Evolutionary conservation across 2,329 filamentous ascomycete species (phyloP).

Genomic region (Geosmithia putterillii): DNA sequence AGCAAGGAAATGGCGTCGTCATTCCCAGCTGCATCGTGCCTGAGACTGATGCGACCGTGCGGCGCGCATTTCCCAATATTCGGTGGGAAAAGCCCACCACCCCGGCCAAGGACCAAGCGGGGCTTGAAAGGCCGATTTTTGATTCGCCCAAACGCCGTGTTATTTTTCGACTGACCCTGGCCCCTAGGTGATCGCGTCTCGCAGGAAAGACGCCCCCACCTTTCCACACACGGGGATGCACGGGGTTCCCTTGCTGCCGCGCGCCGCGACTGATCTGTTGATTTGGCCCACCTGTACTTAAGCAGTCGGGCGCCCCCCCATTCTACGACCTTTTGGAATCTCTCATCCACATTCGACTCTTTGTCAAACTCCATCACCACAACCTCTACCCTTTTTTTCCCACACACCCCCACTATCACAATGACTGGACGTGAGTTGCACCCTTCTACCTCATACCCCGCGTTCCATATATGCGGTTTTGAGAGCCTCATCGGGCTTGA

Average conservation of each 20-base stretch:
- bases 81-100: background rate
- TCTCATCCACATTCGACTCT: conserved; percentile 4
- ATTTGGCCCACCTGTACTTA: conserved; percentile 25
- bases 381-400: background rate
- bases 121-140: background rate
- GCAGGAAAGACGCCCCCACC: background rate
- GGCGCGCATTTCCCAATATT: background rate
- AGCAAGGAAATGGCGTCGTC: background rate
- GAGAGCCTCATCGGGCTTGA: background rate
- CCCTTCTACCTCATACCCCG: background rate
- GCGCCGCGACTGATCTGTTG: conserved; percentile 15
- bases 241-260: background rate
- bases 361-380: background rate
- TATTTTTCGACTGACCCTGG: background rate
- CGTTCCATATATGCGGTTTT: background rate
- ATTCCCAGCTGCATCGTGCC: background rate
- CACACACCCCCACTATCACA: conserved; percentile 7
- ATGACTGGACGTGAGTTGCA: conserved; percentile 23
- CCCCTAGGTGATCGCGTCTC: conserved; percentile 1
- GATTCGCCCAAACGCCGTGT: background rate
- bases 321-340: conserved; percentile 5
- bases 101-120: background rate
- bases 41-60: too few relatives aligned
- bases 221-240: background rate
- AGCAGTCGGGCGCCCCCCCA: conserved; percentile 16